Conservation (phyloP, 768 basidiomycete species). For the Cytidiella melzeri region DNA sequence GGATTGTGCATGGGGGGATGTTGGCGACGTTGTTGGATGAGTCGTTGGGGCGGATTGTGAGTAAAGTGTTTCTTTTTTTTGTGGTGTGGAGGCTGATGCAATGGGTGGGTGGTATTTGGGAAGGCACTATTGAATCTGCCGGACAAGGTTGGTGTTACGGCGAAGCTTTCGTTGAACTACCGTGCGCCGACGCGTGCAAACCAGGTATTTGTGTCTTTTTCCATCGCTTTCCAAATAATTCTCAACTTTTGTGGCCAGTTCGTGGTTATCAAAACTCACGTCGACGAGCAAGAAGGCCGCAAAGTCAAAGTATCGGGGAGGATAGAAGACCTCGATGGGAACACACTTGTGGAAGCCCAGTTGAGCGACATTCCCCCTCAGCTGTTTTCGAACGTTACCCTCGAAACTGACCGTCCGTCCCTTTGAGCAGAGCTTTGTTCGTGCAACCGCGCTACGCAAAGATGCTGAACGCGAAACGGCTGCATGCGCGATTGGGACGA, state of each 20-base stretch:
- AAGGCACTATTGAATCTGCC: conserved; percentile 85
- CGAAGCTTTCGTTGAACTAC: conserved; percentile 75
- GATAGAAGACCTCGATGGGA: conserved; percentile 80
- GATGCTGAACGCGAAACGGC: conserved; percentile 52
- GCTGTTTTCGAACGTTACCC: not conserved
- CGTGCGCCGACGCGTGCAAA: conserved; percentile 85
- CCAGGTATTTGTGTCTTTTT: conserved; percentile 43
- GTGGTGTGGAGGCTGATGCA: not conserved
- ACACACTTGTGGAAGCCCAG: conserved; percentile 76
- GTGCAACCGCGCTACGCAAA: conserved; percentile 88
- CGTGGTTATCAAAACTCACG: conserved; percentile 67
- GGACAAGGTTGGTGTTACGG: conserved; percentile 89
- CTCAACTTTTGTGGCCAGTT: conserved; percentile 44
- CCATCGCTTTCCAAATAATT: too few relatives aligned
- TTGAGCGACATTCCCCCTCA: conserved; percentile 37
- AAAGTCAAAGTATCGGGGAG: conserved; percentile 66
- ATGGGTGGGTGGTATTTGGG: not conserved
- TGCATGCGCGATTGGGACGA: conserved; percentile 64
- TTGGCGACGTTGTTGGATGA: conserved; percentile 91
- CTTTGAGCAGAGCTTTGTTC: conserved; percentile 69
- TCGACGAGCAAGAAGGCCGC: conserved; percentile 67
- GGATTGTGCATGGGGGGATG: conserved; percentile 90
- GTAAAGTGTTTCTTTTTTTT: conserved; percentile 19
- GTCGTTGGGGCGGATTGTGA: conserved; percentile 69
- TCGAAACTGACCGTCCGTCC: not conserved